These are phyloP conservation scores for Chaetoceros tenuissimus DNA, from an alignment of 108 stramenopile species.

Conservation along the genomic window DNA sequence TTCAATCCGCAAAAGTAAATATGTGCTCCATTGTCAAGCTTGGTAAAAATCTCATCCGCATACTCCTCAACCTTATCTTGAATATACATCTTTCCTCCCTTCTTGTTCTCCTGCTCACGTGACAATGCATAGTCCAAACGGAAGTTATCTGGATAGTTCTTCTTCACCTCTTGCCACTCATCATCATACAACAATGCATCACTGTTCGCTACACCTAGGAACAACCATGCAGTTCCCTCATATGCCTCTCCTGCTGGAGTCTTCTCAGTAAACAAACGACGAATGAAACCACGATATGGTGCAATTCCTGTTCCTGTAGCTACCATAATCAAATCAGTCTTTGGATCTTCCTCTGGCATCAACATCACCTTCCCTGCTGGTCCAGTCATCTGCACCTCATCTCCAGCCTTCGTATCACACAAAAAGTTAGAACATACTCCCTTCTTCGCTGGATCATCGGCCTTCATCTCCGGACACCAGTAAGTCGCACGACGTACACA, in stretches of 20 bases:
- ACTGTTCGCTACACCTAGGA: constrained; percentile 94
- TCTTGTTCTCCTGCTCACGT: constrained; percentile 89
- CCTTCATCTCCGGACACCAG: constrained; percentile 89
- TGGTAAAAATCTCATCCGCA: constrained; percentile 85
- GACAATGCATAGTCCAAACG: constrained; percentile 92
- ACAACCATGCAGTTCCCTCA: constrained; percentile 96
- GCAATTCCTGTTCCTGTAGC: constrained; percentile 98
- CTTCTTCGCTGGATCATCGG: constrained; percentile 97
- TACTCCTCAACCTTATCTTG: constrained; percentile 97
- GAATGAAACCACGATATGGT: constrained; percentile 94
- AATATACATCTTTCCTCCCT: constrained; percentile 98
- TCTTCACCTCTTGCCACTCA: constrained; percentile 90
- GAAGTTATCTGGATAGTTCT: constrained; percentile 81
- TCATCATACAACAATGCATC: constrained; percentile 96
- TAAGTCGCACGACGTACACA: constrained; percentile 96
- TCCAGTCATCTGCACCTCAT: constrained; percentile 85
- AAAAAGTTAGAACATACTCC: constrained; percentile 98
- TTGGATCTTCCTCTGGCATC: constrained; percentile 91
- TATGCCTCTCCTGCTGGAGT: constrained; percentile 86
- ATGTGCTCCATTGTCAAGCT: constrained; percentile 89
- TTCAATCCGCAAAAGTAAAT: constrained; percentile 99
- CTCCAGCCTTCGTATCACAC: constrained; percentile 90
- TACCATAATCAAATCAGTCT: constrained; percentile 96
- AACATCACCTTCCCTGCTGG: constrained; percentile 98
- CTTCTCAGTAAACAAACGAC: constrained; percentile 91